Conservation (phyloP, 2,329 filamentous ascomycete species). For the Sporothrix luriei region DNA sequence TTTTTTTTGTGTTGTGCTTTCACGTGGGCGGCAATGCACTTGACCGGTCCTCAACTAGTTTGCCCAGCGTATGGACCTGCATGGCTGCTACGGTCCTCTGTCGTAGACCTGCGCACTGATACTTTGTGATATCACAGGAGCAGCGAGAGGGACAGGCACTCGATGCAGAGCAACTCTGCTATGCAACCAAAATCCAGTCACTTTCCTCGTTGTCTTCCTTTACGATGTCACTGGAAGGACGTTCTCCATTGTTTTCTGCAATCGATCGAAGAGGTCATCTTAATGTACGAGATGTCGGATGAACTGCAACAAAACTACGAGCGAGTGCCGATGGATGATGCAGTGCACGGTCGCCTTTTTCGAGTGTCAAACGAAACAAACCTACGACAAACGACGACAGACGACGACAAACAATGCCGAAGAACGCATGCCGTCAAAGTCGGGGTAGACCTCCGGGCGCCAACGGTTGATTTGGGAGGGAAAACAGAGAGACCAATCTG, state of each 20-base stretch:
- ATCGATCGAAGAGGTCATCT: not conserved
- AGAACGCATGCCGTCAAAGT: not conserved
- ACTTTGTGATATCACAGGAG: constrained; percentile 11
- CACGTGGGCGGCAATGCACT: not conserved
- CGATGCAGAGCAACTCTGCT: constrained; percentile 16
- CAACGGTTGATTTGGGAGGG: not conserved
- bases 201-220: not conserved
- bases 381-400: too few relatives aligned
- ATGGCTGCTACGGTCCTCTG: not conserved
- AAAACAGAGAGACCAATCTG: not conserved
- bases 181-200: not conserved
- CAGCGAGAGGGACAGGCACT: not conserved
- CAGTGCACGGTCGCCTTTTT: constrained; percentile 1
- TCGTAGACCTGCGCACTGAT: not conserved
- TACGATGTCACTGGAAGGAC: too few relatives aligned
- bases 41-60: too few relatives aligned
- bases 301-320: not conserved
- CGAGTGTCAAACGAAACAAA: not conserved
- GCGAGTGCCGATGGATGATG: not conserved
- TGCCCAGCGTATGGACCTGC: not conserved
- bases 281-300: not conserved
- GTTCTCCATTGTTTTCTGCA: not conserved
- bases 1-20: not conserved
- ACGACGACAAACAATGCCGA: constrained; percentile 16
- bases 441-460: constrained; percentile 1